These are phyloP conservation scores for Aureobasidium sp. DNA, from an alignment of 2,329 filamentous ascomycete species.

Conservation along the genomic window DNA sequence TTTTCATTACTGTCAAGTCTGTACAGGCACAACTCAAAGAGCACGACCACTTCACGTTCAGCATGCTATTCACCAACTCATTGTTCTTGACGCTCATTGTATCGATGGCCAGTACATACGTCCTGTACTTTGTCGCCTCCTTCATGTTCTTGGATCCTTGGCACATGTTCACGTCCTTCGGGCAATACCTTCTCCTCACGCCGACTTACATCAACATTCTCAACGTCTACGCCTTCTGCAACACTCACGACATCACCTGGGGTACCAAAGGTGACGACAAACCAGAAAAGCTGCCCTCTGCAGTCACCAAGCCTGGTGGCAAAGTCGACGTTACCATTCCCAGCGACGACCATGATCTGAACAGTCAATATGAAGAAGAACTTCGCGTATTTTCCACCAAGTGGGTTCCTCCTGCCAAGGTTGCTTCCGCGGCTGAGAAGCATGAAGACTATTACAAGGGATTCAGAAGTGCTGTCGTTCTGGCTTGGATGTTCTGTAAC, in stretches of 20 bases:
- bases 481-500: slow-evolving; percentile 96
- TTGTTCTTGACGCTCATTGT: slow-evolving; percentile 92
- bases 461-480: slow-evolving; percentile 82
- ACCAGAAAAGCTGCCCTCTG: slow-evolving; percentile 78
- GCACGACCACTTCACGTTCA: slow-evolving; percentile 57
- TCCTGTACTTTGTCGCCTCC: slow-evolving; percentile 85
- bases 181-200: slow-evolving; percentile 90
- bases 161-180: slow-evolving; percentile 94
- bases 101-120: slow-evolving; percentile 82
- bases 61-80: slow-evolving; percentile 71
- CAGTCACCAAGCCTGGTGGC: slow-evolving; percentile 83
- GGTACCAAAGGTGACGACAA: slow-evolving; percentile 98
- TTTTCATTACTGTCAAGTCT: slow-evolving; percentile 86
- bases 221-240: slow-evolving; percentile 98
- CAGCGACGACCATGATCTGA: slow-evolving; percentile 88
- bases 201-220: slow-evolving; percentile 97
- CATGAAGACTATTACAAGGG: slow-evolving; percentile 99
- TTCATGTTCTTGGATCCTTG: slow-evolving; percentile 96
- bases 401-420: slow-evolving; percentile 60
- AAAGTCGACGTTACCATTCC: slow-evolving; percentile 84
- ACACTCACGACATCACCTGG: slow-evolving; percentile 96
- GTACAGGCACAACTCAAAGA: slow-evolving; percentile 61
- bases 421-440: slow-evolving; percentile 57
- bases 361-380: slow-evolving; percentile 88
- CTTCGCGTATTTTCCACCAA: slow-evolving; percentile 66